Base-by-base conservation (phyloP, 306 rosid species). In the Fagus sylvatica region DNA sequence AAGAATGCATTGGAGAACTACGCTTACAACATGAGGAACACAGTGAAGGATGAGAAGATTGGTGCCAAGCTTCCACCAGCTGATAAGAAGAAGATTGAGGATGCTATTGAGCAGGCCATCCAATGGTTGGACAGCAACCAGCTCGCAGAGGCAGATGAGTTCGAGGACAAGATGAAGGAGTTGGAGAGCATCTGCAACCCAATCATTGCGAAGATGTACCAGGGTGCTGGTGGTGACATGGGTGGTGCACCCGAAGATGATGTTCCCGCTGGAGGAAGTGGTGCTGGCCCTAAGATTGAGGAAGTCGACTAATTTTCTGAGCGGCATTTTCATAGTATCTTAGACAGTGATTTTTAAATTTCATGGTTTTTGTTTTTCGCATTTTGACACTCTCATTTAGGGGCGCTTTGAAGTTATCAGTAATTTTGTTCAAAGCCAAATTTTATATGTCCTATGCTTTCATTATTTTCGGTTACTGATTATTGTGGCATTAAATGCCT, bases 111-210 rank as follows among this genome's bases (percentile, higher is more conserved):
- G 73, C 84, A 84, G 41, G 75, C 92, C 16, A 90, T 90, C 80
- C 94, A 90, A 17, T 90, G 94, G 94, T 72, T 90, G 0, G 94
- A 90, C 75, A 80, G 37, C 83, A 90, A 90, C 74, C 94, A 90
- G 75, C 89, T 90, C 0, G 92, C 85, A 0, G 94, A 90, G 76
- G 83, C 92, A 0, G 94, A 90, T 73, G 94, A 90, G 67, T 90
- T 88, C 17, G 94, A 90, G 10, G 92, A 90, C 87, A 90, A 90
- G 82, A 88, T 90, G 94, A 90, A 90, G 90, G 94, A 90, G 69
- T 66, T 90, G 85, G 94, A 90, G 82, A 88, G 91, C 89, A 79
- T 88, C 74, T 88, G 91, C 89, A 89, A 89, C 87, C 93, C 93
- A 39, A 89, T 90, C 60, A 90, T 90, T 0, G 94, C 94, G 7